Conservation (phyloP, 352 stramenopile genomes). For the Aphanomyces invadans region DNA sequence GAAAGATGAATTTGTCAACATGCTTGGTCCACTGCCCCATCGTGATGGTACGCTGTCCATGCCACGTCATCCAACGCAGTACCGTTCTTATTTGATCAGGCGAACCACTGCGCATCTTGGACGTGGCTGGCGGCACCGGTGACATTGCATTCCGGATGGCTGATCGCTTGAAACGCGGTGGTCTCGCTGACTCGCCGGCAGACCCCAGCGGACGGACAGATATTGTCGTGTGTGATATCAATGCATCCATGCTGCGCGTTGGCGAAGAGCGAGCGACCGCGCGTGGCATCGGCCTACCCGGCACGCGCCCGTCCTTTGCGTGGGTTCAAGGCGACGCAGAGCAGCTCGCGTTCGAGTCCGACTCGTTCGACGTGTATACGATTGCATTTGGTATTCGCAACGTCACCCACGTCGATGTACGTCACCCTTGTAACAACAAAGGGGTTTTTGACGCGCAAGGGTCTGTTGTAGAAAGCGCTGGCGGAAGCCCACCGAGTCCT, state of each 20-base stretch:
- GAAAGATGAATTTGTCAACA: constrained; percentile 95
- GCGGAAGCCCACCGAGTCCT: constrained; percentile 93
- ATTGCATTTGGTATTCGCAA: constrained; percentile 99
- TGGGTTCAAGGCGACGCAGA: constrained; percentile 97
- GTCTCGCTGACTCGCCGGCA: constrained; percentile 27
- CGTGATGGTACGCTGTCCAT: constrained; percentile 1
- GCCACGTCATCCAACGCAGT: not conserved
- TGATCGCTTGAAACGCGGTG: constrained; percentile 40
- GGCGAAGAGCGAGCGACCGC: constrained; percentile 77
- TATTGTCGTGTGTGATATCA: constrained; percentile 98
- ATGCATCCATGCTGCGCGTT: constrained; percentile 97
- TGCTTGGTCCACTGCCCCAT: constrained; percentile 50
- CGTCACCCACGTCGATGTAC: constrained; percentile 92
- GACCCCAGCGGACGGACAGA: constrained; percentile 39
- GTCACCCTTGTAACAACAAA: not conserved
- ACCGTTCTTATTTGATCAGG: not conserved
- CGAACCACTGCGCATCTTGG: constrained; percentile 74
- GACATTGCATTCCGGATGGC: constrained; percentile 98
- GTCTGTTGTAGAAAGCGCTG: constrained; percentile 66
- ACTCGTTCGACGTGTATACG: constrained; percentile 98
- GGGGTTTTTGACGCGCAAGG: not conserved
- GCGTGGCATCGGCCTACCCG: constrained; percentile 53
- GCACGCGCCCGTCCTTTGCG: constrained; percentile 47
- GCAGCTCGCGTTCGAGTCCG: constrained; percentile 89
- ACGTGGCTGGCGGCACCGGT: constrained; percentile 98